phyloP scores from a whole-genome alignment of 176 grass and related monocot genomes.

The Oryza longistaminata region DNA sequence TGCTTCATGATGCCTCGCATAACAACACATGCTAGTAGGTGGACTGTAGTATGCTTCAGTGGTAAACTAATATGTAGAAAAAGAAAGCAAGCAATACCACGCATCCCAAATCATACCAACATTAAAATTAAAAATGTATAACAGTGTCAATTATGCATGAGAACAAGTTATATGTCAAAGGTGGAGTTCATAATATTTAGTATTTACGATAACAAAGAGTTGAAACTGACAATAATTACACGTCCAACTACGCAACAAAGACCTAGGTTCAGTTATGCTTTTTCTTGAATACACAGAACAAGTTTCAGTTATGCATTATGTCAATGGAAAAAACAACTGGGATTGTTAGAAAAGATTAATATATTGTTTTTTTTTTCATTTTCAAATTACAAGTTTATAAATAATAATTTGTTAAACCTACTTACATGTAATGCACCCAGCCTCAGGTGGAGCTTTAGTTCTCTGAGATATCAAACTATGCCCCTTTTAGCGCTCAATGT shows the following conservation, averaged over 20 bases:
- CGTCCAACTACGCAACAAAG: background rate
- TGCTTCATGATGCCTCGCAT: slow-evolving; percentile 19
- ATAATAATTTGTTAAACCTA: background rate
- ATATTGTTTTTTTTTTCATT: background rate
- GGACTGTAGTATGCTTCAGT: background rate
- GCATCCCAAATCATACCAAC: background rate
- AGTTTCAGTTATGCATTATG: background rate
- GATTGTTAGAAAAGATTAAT: background rate
- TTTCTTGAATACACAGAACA: background rate
- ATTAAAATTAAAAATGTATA: background rate
- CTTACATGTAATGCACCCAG: background rate
- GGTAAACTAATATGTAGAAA: slow-evolving; percentile 15
- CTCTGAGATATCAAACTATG: background rate
- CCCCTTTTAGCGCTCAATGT: background rate
- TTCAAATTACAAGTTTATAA: background rate
- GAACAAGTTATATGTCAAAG: background rate
- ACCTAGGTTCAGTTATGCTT: background rate
- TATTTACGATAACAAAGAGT: background rate
- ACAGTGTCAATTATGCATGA: background rate
- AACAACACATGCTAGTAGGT: background rate
- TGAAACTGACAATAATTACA: background rate
- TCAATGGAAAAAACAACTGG: background rate
- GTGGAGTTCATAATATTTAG: background rate
- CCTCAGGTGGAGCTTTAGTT: background rate
- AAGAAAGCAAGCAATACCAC: background rate